phyloP scores from a whole-genome alignment of 257 asterid genomes.

The Nemophila menziesii region DNA sequence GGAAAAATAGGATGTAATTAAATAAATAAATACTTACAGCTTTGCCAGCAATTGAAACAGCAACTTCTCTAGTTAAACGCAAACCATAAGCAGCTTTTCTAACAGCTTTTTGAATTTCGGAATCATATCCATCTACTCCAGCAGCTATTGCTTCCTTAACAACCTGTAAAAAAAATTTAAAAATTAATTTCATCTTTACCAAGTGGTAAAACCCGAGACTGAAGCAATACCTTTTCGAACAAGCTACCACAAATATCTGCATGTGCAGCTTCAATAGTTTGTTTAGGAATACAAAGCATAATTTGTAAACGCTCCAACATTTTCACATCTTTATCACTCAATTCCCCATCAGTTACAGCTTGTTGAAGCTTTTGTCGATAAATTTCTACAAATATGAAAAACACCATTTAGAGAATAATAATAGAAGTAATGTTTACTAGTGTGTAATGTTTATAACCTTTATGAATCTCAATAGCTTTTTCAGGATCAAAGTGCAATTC shows the following conservation, averaged over 20 bases:
- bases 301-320: constrained; percentile 75
- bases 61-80: constrained; percentile 87
- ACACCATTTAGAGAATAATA: neutral
- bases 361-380: constrained; percentile 80
- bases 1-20: too few relatives aligned
- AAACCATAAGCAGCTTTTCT: constrained; percentile 88
- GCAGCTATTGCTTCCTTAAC: constrained; percentile 77
- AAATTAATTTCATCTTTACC: neutral
- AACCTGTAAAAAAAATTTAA: constrained; percentile 37
- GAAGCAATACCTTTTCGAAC: constrained; percentile 98
- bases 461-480: constrained; percentile 83
- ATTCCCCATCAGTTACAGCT: constrained; percentile 69
- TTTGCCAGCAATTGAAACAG: constrained; percentile 76
- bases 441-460: constrained; percentile 34
- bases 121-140: constrained; percentile 77
- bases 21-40: constrained; percentile 50
- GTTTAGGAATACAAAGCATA: constrained; percentile 81
- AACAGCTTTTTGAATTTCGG: constrained; percentile 57
- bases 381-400: constrained; percentile 32
- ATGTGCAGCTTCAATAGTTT: constrained; percentile 86
- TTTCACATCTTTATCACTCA: constrained; percentile 71
- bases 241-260: constrained; percentile 86
- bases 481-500: constrained; percentile 84
- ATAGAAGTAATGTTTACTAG: neutral
- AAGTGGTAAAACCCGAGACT: neutral